Conservation (phyloP, 2,329 filamentous ascomycete genomes). For the Arthrobotrys entomopaga region DNA sequence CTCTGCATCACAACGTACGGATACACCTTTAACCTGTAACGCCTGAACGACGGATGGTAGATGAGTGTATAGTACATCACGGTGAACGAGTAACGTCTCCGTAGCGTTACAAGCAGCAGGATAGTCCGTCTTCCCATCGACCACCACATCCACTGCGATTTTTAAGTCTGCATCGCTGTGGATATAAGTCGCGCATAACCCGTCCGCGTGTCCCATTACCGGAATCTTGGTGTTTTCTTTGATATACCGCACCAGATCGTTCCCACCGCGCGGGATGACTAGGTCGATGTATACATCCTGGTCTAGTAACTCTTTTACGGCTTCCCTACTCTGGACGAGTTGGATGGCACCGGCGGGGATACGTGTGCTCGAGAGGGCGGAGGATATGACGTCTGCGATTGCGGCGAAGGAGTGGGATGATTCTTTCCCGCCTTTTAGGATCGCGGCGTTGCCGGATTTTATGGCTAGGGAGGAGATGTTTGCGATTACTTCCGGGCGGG, state of each 20-base stretch:
- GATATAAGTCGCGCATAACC: constrained; percentile 87
- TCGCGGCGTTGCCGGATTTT: constrained; percentile 96
- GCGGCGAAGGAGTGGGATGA: constrained; percentile 93
- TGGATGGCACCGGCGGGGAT: constrained; percentile 91
- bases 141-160: constrained; percentile 78
- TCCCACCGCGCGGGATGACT: constrained; percentile 90
- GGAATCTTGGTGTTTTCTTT: constrained; percentile 93
- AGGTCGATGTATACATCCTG: constrained; percentile 91
- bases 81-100: constrained; percentile 90
- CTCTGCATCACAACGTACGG: constrained; percentile 78
- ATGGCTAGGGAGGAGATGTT: constrained; percentile 96
- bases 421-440: constrained; percentile 96
- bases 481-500: constrained; percentile 95
- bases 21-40: constrained; percentile 79
- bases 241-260: constrained; percentile 88
- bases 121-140: constrained; percentile 94
- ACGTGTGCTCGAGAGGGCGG: constrained; percentile 75
- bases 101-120: constrained; percentile 93
- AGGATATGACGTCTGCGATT: constrained; percentile 85
- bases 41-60: constrained; percentile 79
- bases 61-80: constrained; percentile 70
- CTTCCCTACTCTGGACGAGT: constrained; percentile 91
- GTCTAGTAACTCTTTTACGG: constrained; percentile 84
- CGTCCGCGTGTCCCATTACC: constrained; percentile 94
- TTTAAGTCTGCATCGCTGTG: constrained; percentile 78